Evolutionary conservation across 345 rosid genomes (phyloP), one percentile per base, ranked within the genome.

Genomic region (Arabidopsis suecica): DNA sequence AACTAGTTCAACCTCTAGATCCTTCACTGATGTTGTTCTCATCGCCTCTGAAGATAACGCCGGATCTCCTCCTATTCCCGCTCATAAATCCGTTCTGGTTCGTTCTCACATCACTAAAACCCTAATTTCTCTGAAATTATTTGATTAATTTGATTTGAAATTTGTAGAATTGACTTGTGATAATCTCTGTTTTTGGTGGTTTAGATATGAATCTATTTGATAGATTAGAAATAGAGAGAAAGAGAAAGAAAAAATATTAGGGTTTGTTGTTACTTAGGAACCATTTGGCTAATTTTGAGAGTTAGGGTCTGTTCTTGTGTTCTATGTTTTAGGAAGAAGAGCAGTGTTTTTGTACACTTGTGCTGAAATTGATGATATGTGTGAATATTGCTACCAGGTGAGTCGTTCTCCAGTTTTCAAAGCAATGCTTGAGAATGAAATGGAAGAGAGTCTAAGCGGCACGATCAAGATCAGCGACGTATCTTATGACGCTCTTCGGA

Each of bases 391-490:
- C 55, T 61, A 70, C 44, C 81, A 91, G 95, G 95, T 79, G 23
- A 84, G 82, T 60, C 91, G 91, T 23, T 94, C 96, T 0, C 97
- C 95, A 0, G 93, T 94, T 45, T 91, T 94, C 58, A 86, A 84
- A 82, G 97, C 96, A 9, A 91, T 94, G 97, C 85, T 89, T 8
- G 89, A 85, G 80, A 91, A 89, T 53, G 96, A 89, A 81, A 94
- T 86, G 98, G 84, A 84, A 69, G 97, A 94, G 73, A 89, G 93
- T 70, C 82, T 79, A 16, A 91, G 97, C 18, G 97, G 96, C 28
- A 89, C 88, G 7, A 89, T 89, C 78, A 91, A 84, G 83, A 91
- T 94, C 60, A 79, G 78, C 14, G 93, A 91, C 32, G 88, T 83
- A 6, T 83, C 95, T 9, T 85, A 84, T 6, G 91, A 89, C 11